These are phyloP conservation scores for Turnera subulata DNA, from an alignment of 345 rosid genomes.

Conservation along the genomic window DNA sequence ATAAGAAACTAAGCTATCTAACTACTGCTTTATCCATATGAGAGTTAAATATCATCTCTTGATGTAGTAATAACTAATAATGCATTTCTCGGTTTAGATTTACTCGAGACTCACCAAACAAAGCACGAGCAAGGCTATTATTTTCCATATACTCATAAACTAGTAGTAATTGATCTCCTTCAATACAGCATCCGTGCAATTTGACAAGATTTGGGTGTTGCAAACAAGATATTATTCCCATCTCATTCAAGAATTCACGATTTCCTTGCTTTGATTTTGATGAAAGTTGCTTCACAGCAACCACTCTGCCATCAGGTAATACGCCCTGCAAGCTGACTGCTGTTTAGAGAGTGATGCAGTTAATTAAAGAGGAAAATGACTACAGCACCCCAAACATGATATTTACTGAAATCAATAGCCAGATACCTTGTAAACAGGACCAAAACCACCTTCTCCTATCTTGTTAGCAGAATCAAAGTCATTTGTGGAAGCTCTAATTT, in stretches of 20 bases:
- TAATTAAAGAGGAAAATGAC: background rate
- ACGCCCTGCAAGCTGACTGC: slow-evolving; percentile 32
- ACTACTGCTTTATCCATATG: background rate
- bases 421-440: slow-evolving; percentile 60
- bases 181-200: slow-evolving; percentile 51
- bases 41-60: background rate
- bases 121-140: slow-evolving; percentile 49
- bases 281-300: slow-evolving; percentile 55
- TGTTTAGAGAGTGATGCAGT: background rate
- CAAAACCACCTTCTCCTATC: slow-evolving; percentile 73
- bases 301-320: slow-evolving; percentile 44
- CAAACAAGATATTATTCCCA: slow-evolving; percentile 55
- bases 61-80: background rate
- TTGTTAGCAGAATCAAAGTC: slow-evolving; percentile 48
- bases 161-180: slow-evolving; percentile 49
- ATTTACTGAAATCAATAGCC: background rate
- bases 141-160: slow-evolving; percentile 57
- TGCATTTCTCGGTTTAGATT: background rate
- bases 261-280: slow-evolving; percentile 58
- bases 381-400: background rate
- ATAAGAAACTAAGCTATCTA: background rate
- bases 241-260: slow-evolving; percentile 53
- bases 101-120: slow-evolving; percentile 32
- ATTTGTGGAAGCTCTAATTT: slow-evolving; percentile 49
- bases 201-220: slow-evolving; percentile 58